phyloP scores from a whole-genome alignment of 2,329 filamentous ascomycete species.

The Fusarium succisae region DNA sequence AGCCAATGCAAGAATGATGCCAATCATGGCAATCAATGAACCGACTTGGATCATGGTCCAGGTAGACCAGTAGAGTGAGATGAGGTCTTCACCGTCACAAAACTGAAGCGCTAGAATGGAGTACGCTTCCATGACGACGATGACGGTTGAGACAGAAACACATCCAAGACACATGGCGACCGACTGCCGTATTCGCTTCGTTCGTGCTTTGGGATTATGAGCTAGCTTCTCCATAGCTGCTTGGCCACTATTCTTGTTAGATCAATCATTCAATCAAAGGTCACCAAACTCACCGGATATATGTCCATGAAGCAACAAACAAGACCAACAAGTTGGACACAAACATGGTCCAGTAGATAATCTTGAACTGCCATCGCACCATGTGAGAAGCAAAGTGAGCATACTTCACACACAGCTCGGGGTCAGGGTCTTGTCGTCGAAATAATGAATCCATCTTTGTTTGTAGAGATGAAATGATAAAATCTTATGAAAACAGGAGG shows the following conservation, averaged over 20 bases:
- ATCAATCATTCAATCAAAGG: neutral
- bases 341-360: constrained; percentile 60
- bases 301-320: constrained; percentile 55
- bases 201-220: constrained; percentile 45
- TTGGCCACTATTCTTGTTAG: constrained; percentile 44
- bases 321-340: constrained; percentile 55
- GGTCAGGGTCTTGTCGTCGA: constrained; percentile 23
- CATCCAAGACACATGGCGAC: constrained; percentile 56
- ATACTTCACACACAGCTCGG: constrained; percentile 50
- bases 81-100: constrained; percentile 68
- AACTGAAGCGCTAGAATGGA: constrained; percentile 64
- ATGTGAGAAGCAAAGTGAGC: constrained; percentile 57
- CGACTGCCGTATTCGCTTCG: constrained; percentile 52
- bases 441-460: constrained; percentile 36
- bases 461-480: neutral
- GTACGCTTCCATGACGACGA: constrained; percentile 65
- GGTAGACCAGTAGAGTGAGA: constrained; percentile 68
- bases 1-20: constrained; percentile 63
- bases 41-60: constrained; percentile 70
- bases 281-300: constrained; percentile 48
- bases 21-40: constrained; percentile 65
- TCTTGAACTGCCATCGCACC: constrained; percentile 54
- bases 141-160: constrained; percentile 54
- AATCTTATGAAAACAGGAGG: neutral
- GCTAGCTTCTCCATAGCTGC: constrained; percentile 50